Evolutionary conservation across 2,329 filamentous ascomycete species (phyloP), one percentile per base, ranked within the genome.

Genomic region (Tolypocladium amazonense): DNA sequence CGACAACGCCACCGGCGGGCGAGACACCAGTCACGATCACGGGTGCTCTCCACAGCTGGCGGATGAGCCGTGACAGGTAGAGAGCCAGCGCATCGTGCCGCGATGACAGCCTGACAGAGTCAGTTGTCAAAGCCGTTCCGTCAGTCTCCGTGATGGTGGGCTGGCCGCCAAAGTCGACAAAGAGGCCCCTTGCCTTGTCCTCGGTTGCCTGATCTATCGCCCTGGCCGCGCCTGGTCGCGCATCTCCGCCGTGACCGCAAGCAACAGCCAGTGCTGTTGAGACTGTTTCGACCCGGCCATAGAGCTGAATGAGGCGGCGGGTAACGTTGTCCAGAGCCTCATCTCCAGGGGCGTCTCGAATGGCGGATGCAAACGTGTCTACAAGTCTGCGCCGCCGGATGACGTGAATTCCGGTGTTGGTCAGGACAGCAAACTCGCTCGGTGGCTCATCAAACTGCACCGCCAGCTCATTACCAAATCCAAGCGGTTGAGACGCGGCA

Each of bases 401-500:
- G 9, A 96, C 83, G 67, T 97, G 91, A 58, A 99, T 85, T 3
- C 94, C 94, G 18, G 85, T 91, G 67, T 94, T 96, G 38, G 94
- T 97, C 58, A 99, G 80, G 55, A 99, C 85, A 1, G 93, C 94
- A 64, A 97, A 86, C 70, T 99, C 93, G 57, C 88, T 86, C 0
- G 88, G 82, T 0, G 86, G 79, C 61, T 89, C 82, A 68, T 99
- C 94, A 67, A 94, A 99, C 67, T 99, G 95, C n/a, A 96, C 88
- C 1, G 94, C 91, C 59, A 97, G 79, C 74, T 99, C 94, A 66
- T 99, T 99, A 14, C 93, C 92, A 68, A 96, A 97, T 0, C 92
- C 93, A 27, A 85, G 71, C 0, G 90, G 89, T 33, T 84, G 82
- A 14, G 76, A 76, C 0, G 86, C 81, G 12, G 89, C 88, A 20